Evolutionary conservation across 768 basidiomycete genomes (phyloP).

Genomic region (Dentipellis sp.): DNA sequence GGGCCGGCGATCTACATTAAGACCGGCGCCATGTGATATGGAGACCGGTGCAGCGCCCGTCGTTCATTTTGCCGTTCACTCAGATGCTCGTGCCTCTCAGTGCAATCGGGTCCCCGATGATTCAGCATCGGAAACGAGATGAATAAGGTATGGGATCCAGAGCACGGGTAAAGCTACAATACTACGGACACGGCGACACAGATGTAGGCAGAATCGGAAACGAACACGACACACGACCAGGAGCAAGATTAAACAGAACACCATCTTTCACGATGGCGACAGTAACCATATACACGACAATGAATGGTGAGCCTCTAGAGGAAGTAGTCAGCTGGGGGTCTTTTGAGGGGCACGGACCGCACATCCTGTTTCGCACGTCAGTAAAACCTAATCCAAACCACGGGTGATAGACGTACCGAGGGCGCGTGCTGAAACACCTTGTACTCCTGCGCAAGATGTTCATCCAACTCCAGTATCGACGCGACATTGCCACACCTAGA

Average conservation of each 20-base stretch:
- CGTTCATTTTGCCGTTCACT: too few relatives aligned
- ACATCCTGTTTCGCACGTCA: conserved; percentile 48
- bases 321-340: conserved; percentile 85
- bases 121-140: too few relatives aligned
- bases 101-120: too few relatives aligned
- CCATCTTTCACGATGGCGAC: too few relatives aligned
- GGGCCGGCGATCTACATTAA: too few relatives aligned
- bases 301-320: conserved; percentile 27
- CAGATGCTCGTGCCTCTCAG: too few relatives aligned
- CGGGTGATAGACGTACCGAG: conserved; percentile 41
- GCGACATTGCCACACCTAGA: conserved; percentile 91
- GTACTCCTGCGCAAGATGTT: conserved; percentile 88
- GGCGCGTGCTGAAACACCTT: conserved; percentile 92
- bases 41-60: too few relatives aligned
- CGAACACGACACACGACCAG: neutral
- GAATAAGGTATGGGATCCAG: too few relatives aligned
- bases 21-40: too few relatives aligned
- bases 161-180: too few relatives aligned
- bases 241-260: too few relatives aligned
- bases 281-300: too few relatives aligned
- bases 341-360: conserved; percentile 71
- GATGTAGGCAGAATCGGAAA: neutral
- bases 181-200: neutral
- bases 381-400: neutral
- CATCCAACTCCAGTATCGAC: conserved; percentile 90